Evolutionary conservation across 1,284 basidiomycete genomes (phyloP).

Genomic region (Exobasidium cylindrosporum): DNA sequence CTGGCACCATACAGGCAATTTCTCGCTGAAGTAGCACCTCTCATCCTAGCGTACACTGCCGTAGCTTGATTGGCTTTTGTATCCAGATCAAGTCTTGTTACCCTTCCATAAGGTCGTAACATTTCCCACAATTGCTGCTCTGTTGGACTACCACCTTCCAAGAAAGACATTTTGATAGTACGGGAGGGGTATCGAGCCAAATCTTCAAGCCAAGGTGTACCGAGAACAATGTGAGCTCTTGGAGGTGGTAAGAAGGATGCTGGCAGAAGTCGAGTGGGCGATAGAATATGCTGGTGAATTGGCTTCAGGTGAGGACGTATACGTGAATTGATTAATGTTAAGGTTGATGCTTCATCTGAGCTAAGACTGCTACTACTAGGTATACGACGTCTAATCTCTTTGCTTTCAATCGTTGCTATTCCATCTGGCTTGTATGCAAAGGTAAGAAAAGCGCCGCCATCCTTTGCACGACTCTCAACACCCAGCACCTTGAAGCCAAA

Average conservation of each 20-base stretch:
- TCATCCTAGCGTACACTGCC: constrained; percentile 56
- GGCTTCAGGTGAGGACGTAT: constrained; percentile 30
- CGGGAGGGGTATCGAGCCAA: constrained; percentile 43
- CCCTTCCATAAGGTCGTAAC: constrained; percentile 74
- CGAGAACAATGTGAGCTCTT: constrained; percentile 42
- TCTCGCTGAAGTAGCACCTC: constrained; percentile 74
- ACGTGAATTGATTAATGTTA: constrained; percentile 34
- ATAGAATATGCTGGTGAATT: constrained; percentile 20
- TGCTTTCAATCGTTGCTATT: constrained; percentile 21
- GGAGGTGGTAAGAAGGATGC: constrained; percentile 28
- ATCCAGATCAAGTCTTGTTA: constrained; percentile 64
- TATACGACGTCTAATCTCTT: background rate
- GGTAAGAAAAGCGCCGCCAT: constrained; percentile 37
- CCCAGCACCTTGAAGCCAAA: constrained; percentile 45
- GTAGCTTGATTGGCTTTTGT: constrained; percentile 31
- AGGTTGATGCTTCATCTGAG: constrained; percentile 23
- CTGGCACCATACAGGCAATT: constrained; percentile 78
- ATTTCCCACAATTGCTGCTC: constrained; percentile 45
- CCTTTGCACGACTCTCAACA: constrained; percentile 36
- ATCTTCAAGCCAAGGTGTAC: constrained; percentile 46
- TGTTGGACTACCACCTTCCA: constrained; percentile 33
- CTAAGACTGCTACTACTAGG: background rate
- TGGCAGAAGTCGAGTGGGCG: constrained; percentile 24
- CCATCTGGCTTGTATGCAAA: constrained; percentile 16
- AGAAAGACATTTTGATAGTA: constrained; percentile 36